phyloP scores from a whole-genome alignment of 116 monocot genomes.

The Iris pallida region DNA sequence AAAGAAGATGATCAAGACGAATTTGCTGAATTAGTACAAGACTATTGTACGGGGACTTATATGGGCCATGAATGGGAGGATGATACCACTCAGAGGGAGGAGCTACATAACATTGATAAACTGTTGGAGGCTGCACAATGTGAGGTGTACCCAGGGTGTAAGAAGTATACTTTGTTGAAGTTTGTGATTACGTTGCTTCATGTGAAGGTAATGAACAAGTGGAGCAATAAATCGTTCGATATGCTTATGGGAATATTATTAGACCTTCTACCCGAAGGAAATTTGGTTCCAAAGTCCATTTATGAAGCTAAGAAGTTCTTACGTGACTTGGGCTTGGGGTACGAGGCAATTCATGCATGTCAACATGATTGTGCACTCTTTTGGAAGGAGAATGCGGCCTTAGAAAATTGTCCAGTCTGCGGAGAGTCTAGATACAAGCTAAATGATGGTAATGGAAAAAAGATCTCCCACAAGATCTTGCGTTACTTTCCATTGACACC shows the following conservation, averaged over 20 bases:
- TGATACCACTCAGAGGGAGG: background rate
- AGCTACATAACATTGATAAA: no score
- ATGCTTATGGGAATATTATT: background rate
- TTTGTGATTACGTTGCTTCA: background rate
- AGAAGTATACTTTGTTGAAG: background rate
- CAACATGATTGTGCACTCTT: no score
- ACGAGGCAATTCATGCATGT: background rate
- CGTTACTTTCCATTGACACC: no score
- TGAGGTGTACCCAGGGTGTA: background rate
- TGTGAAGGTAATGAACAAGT: background rate
- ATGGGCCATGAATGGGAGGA: background rate
- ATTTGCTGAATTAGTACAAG: background rate
- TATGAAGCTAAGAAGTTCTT: background rate
- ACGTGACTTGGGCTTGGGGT: background rate
- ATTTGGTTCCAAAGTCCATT: background rate
- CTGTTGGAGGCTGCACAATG: no score
- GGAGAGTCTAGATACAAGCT: background rate
- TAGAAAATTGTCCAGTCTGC: background rate
- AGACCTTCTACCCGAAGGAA: background rate
- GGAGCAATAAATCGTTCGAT: background rate
- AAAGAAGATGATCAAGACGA: no score
- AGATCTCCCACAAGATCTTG: background rate
- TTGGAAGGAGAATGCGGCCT: background rate
- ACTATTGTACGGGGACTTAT: background rate
- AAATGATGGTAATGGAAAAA: background rate